A percentile compares a stretch with the other conserved stretches of the same genome.
Evolutionary conservation across 441 rosid species (phyloP).

Genomic region (Breynia disticha): DNA sequence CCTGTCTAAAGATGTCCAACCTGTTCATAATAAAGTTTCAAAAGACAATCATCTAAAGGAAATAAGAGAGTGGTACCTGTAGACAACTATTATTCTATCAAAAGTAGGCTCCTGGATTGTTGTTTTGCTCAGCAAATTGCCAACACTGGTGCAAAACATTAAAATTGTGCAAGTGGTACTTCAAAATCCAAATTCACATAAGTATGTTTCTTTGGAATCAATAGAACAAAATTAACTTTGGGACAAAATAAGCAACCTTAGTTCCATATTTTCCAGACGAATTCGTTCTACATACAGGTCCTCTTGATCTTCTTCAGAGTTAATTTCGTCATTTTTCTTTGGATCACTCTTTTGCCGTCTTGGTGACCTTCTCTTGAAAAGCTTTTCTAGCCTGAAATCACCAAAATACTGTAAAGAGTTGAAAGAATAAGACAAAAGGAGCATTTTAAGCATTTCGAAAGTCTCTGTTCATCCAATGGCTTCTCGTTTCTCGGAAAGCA

Average conservation of each 20-base stretch:
- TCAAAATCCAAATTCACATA: not conserved
- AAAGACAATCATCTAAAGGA: not conserved
- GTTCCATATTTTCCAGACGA: constrained; percentile 75
- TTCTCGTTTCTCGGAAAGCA: too few relatives aligned
- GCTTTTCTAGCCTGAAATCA: constrained; percentile 53
- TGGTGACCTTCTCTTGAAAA: constrained; percentile 42
- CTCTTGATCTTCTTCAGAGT: constrained; percentile 38
- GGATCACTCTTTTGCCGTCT: constrained; percentile 36
- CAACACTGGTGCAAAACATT: constrained; percentile 33
- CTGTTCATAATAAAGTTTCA: not conserved
- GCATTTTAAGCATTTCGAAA: constrained; percentile 4
- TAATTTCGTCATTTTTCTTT: constrained; percentile 65
- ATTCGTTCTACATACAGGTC: constrained; percentile 66
- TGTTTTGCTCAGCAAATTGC: constrained; percentile 56
- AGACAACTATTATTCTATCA: constrained; percentile 88
- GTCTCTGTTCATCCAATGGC: not conserved
- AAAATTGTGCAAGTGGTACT: constrained; percentile 8
- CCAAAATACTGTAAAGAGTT: constrained; percentile 14
- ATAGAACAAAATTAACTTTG: not conserved
- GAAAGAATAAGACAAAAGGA: constrained; percentile 13
- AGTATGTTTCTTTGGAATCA: not conserved
- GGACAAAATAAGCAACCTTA: constrained; percentile 38
- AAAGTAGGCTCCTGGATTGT: constrained; percentile 95
- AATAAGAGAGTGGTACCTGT: constrained; percentile 42
- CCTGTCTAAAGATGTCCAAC: constrained; percentile 1